A percentile compares a stretch with the other conserved stretches of the same genome.
phyloP scores from a whole-genome alignment of 768 basidiomycete genomes.

The Roridomyces roridus region DNA sequence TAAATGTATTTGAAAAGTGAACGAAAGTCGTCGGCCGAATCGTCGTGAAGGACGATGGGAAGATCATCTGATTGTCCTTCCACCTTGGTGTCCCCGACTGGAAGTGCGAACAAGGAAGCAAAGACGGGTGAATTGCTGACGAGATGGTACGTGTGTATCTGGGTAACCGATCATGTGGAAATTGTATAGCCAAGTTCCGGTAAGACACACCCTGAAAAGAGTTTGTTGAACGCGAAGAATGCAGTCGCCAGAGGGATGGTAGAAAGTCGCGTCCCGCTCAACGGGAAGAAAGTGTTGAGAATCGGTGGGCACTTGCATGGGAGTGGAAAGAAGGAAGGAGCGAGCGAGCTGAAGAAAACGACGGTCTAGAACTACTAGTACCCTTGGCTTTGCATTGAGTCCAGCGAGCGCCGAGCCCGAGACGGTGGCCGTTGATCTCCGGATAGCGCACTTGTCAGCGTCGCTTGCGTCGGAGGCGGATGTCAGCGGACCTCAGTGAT shows the following conservation, averaged over 20 bases:
- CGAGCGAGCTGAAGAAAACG: too few relatives aligned
- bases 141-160: slow-evolving; percentile 3
- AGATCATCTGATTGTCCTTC: slow-evolving; percentile 5
- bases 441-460: too few relatives aligned
- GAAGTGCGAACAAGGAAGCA: slow-evolving; percentile 2
- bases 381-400: too few relatives aligned
- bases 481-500: too few relatives aligned
- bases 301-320: too few relatives aligned
- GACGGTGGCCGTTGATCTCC: too few relatives aligned
- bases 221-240: not conserved
- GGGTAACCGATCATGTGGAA: not conserved
- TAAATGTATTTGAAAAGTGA: slow-evolving; percentile 4
- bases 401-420: too few relatives aligned
- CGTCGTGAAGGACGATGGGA: slow-evolving; percentile 3
- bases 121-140: slow-evolving; percentile 1
- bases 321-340: too few relatives aligned
- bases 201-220: not conserved
- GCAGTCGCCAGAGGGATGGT: not conserved
- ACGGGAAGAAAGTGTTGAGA: too few relatives aligned
- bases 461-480: too few relatives aligned
- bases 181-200: not conserved
- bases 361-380: too few relatives aligned
- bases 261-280: not conserved
- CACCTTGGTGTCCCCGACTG: not conserved
- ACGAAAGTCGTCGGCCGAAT: not conserved